phyloP scores from a whole-genome alignment of 495 filamentous ascomycete genomes.

The Hyaloscypha finlandica region DNA sequence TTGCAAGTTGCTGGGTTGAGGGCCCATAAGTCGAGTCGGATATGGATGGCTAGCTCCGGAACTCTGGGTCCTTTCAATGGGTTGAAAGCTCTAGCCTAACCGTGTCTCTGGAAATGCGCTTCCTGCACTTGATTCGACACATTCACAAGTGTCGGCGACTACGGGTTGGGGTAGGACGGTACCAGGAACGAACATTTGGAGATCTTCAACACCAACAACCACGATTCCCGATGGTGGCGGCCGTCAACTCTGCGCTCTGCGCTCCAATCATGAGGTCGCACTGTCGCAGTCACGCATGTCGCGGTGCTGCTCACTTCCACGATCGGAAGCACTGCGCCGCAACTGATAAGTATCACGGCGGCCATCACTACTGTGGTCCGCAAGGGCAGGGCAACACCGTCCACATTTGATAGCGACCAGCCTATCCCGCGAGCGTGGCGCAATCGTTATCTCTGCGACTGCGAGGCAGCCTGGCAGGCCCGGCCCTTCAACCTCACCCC shows the following conservation, averaged over 20 bases:
- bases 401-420: neutral
- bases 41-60: neutral
- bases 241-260: neutral
- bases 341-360: neutral
- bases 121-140: neutral
- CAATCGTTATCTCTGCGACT: neutral
- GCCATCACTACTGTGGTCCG: neutral
- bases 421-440: neutral
- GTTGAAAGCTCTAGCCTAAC: conserved; percentile 2
- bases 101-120: conserved; percentile 4
- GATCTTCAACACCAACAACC: neutral
- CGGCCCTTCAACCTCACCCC: neutral
- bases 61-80: neutral
- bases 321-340: neutral
- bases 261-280: neutral
- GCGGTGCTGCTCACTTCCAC: neutral
- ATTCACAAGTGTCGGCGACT: neutral
- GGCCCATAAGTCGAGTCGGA: neutral
- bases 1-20: neutral
- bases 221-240: neutral
- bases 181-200: neutral
- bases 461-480: no score
- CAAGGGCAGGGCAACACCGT: neutral
- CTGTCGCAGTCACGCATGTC: neutral
- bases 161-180: neutral